phyloP scores from a whole-genome alignment of 1,284 basidiomycete genomes.

The Ganoderma multipileum region DNA sequence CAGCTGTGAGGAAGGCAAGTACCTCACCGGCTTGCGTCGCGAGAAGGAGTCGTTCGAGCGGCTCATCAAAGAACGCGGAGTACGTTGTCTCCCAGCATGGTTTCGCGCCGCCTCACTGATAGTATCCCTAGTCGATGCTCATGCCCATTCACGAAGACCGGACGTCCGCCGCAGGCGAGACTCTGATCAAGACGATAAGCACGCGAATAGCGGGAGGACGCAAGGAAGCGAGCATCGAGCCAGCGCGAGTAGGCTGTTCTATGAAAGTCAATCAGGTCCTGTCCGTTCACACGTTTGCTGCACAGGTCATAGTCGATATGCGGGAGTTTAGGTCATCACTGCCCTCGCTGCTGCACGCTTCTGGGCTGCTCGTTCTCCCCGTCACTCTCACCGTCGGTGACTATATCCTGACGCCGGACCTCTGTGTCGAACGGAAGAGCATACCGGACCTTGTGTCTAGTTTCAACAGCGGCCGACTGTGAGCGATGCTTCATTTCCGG shows the following conservation, averaged over 20 bases:
- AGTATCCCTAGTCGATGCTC: constrained; percentile 77
- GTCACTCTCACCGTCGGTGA: constrained; percentile 95
- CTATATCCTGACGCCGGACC: constrained; percentile 94
- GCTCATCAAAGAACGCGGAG: constrained; percentile 91
- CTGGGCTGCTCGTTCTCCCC: constrained; percentile 84
- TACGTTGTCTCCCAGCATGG: constrained; percentile 48
- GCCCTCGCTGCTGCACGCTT: constrained; percentile 89
- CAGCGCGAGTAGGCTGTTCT: constrained; percentile 63
- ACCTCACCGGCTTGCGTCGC: constrained; percentile 85
- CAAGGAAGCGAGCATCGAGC: constrained; percentile 69
- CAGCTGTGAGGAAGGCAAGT: constrained; percentile 96
- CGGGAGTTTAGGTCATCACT: constrained; percentile 95
- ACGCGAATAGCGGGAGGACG: constrained; percentile 89
- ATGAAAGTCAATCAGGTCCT: too few species aligned
- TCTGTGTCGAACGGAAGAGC: constrained; percentile 84
- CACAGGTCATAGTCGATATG: constrained; percentile 93
- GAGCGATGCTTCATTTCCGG: constrained; percentile 42
- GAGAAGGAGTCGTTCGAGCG: constrained; percentile 97
- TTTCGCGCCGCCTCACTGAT: background rate
- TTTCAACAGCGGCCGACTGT: constrained; percentile 95
- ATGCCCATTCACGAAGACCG: constrained; percentile 87
- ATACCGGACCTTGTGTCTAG: constrained; percentile 90
- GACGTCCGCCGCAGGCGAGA: constrained; percentile 51
- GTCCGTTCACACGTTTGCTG: background rate
- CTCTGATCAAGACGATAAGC: constrained; percentile 86